phyloP scores from a whole-genome alignment of 2,329 filamentous ascomycete genomes.

The Alternaria dauci region DNA sequence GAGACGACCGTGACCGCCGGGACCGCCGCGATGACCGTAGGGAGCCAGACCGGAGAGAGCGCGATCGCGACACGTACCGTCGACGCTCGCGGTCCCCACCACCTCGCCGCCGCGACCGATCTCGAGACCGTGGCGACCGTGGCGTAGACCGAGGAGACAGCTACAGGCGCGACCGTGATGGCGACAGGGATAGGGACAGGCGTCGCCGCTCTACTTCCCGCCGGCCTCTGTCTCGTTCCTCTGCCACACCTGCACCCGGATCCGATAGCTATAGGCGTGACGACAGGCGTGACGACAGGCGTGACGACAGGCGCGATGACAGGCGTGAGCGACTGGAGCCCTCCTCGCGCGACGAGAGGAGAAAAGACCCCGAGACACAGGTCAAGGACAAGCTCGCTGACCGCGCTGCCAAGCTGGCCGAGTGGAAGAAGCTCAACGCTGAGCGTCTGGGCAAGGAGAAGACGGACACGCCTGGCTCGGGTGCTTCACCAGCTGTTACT shows the following conservation, averaged over 20 bases:
- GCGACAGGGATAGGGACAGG: slow-evolving; percentile 69
- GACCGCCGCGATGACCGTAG: slow-evolving; percentile 62
- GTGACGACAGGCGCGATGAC: neutral
- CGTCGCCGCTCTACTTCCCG: slow-evolving; percentile 77
- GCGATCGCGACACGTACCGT: slow-evolving; percentile 48
- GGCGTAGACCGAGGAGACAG: slow-evolving; percentile 60
- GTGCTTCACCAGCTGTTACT: slow-evolving; percentile 65
- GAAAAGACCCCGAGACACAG: slow-evolving; percentile 54
- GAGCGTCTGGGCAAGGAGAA: slow-evolving; percentile 66
- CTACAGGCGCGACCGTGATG: slow-evolving; percentile 67
- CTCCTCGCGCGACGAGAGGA: slow-evolving; percentile 64
- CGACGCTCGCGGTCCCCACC: slow-evolving; percentile 16
- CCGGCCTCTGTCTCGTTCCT: slow-evolving; percentile 68
- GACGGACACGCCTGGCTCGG: slow-evolving; percentile 68
- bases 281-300: neutral
- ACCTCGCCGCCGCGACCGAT: slow-evolving; percentile 20
- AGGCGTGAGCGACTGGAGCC: slow-evolving; percentile 39
- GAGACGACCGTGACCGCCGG: slow-evolving; percentile 64
- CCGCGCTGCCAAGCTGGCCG: slow-evolving; percentile 61
- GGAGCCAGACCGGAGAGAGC: slow-evolving; percentile 54
- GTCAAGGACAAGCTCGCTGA: slow-evolving; percentile 37
- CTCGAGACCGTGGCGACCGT: slow-evolving; percentile 39
- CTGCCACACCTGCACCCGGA: slow-evolving; percentile 57
- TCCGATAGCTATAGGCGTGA: neutral
- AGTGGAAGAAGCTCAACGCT: slow-evolving; percentile 78